Base-by-base conservation (phyloP, 2,329 filamentous ascomycete genomes). In the Colletotrichum sp. region DNA sequence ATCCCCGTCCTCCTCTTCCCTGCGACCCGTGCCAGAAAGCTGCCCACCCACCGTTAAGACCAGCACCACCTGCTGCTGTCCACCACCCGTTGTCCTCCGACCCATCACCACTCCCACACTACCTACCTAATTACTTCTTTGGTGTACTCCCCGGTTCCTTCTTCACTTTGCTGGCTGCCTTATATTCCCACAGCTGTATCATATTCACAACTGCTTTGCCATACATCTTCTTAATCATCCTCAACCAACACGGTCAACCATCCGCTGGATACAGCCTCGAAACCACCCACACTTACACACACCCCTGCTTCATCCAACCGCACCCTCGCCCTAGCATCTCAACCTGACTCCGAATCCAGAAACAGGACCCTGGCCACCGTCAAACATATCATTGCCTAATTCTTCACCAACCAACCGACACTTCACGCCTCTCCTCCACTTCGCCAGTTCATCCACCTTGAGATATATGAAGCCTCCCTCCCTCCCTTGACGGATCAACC, bases 21-120 rank as follows among this genome's bases (percentile, higher is more conserved):
- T 67, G 74, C 48, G 24, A 48, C 28, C 52, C 59, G 43, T 48
- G 43, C 36, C n/a, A 28, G 18, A 55, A 52, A 72, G 65, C 72
- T 75, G 72, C 74, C 74, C 71, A 67, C 71, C 70, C 71, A 63
- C 74, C 57, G 59, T 76, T 73, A 68, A 76, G 71, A 74, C 71
- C 21, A 61, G 61, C 66, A 67, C 72, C 72, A 75, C 72, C 63
- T 71, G 60, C 67, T 52, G 63, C 52, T 55, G 61, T 48, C n/a
- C 24, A 59, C 21, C 26, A 28, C 60, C 36, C 60, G 52, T 48
- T 32, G 26, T 67, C 15, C 43, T 26, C 71, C 71, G 71, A 34
- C 48, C 68, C 68, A 72, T 61, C 68, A 67, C 32, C 72, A 63
- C 30, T 48, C 61, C 32, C 43, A 61, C 28, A 30, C 26, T 61